Conservation (phyloP, 169 alveolate genomes). For the Cryptosporidium xiaoi region DNA sequence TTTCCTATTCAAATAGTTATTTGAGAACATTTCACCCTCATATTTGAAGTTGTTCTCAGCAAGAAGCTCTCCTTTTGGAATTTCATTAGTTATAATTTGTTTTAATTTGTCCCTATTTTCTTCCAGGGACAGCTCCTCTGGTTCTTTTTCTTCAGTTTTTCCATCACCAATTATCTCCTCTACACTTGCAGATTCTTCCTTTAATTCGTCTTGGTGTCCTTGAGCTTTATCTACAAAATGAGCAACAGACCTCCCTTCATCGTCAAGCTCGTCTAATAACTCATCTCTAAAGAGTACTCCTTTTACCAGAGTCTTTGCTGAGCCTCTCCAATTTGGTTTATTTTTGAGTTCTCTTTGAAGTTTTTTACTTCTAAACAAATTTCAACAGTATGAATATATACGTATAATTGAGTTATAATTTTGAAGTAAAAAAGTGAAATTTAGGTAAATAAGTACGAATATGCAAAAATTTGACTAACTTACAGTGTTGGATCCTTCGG, state of each 20-base stretch:
- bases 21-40: constrained; percentile 41
- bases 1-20: background rate
- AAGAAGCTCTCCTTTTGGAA: constrained; percentile 23
- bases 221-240: background rate
- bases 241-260: constrained; percentile 42
- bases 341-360: background rate
- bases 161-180: background rate
- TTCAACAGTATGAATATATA: too few relatives aligned
- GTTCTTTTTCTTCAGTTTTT: background rate
- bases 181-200: too few relatives aligned
- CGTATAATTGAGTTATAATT: background rate
- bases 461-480: background rate
- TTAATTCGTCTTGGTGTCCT: background rate
- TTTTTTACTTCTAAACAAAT: background rate
- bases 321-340: constrained; percentile 66
- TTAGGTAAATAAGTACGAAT: background rate
- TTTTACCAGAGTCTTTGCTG: constrained; percentile 29
- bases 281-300: constrained; percentile 9
- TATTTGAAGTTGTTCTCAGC: constrained; percentile 13
- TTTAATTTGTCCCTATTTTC: constrained; percentile 14
- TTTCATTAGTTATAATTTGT: constrained; percentile 24
- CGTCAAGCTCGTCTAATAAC: constrained; percentile 20
- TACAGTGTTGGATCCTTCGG: constrained; percentile 12
- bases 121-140: constrained; percentile 52
- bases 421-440: background rate